Evolutionary conservation across 169 alveolate genomes (phyloP).

Genomic region (Eimeria mitis): DNA sequence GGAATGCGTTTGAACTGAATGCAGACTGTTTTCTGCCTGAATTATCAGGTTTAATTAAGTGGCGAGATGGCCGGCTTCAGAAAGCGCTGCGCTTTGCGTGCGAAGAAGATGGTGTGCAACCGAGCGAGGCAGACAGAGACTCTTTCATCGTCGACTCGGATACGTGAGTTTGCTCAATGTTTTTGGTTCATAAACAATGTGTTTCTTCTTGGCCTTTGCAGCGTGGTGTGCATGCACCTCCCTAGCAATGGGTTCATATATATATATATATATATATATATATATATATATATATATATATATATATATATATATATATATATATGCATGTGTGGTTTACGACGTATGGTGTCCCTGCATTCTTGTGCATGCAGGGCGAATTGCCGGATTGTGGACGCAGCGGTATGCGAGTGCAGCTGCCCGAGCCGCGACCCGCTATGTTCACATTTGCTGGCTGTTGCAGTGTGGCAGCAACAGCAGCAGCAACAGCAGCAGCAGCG

Average conservation of each 20-base stretch:
- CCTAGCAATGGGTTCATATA: too few species aligned
- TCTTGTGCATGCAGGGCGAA: constrained; percentile 65
- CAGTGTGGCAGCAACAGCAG: constrained; percentile 31
- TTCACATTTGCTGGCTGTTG: constrained; percentile 79
- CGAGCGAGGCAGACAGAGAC: constrained; percentile 17
- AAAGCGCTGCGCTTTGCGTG: constrained; percentile 28
- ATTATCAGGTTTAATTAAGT: neutral
- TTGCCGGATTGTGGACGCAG: constrained; percentile 81
- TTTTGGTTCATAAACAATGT: neutral
- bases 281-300: too few species aligned
- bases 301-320: too few species aligned
- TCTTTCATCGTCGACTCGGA: constrained; percentile 34
- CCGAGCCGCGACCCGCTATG: constrained; percentile 75
- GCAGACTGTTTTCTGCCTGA: neutral
- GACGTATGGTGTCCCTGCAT: too few species aligned
- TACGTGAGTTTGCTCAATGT: neutral
- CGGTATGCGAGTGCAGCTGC: constrained; percentile 82
- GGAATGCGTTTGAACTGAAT: neutral
- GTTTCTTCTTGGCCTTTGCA: too few species aligned
- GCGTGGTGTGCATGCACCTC: too few species aligned
- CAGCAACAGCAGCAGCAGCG: constrained; percentile 7
- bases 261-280: too few species aligned
- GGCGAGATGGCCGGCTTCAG: constrained; percentile 7
- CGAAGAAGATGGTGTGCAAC: constrained; percentile 47
- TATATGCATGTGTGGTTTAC: too few species aligned